Evolutionary conservation across 2,329 filamentous ascomycete genomes (phyloP).

Genomic region (Colletotrichum tofieldiae): DNA sequence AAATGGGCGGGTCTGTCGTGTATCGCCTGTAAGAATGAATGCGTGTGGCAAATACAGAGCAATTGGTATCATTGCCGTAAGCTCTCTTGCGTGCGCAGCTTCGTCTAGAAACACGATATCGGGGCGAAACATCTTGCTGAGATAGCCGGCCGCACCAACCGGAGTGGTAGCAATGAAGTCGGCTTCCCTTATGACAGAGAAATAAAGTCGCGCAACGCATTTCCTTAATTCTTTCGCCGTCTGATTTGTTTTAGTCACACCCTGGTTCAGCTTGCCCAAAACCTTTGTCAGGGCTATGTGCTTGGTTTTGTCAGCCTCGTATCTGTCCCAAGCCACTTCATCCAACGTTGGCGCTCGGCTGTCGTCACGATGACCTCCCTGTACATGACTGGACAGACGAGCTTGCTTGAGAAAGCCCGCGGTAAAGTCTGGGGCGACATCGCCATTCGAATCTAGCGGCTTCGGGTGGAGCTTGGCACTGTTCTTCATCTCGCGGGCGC

Average conservation of each 20-base stretch:
- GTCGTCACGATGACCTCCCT: background rate
- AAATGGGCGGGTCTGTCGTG: conserved; percentile 62
- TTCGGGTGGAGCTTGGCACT: conserved; percentile 29
- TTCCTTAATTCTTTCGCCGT: conserved; percentile 46
- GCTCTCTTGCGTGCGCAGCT: conserved; percentile 62
- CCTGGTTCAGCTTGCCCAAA: conserved; percentile 49
- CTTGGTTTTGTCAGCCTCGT: conserved; percentile 49
- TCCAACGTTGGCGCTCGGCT: conserved; percentile 55
- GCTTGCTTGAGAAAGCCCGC: conserved; percentile 35
- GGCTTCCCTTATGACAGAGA: conserved; percentile 53
- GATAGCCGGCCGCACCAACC: conserved; percentile 54
- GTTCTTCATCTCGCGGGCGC: conserved; percentile 36
- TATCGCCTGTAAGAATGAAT: conserved; percentile 64
- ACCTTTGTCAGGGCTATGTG: conserved; percentile 56
- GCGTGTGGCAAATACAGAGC: conserved; percentile 59
- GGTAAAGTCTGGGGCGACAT: conserved; percentile 21
- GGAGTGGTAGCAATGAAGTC: conserved; percentile 65
- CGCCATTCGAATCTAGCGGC: conserved; percentile 41
- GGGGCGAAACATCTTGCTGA: conserved; percentile 75
- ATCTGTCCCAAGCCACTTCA: conserved; percentile 60
- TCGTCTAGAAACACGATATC: conserved; percentile 92
- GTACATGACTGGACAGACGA: background rate
- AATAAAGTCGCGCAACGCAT: conserved; percentile 56
- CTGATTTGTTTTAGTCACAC: conserved; percentile 43
- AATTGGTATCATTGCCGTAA: conserved; percentile 62